phyloP scores from a whole-genome alignment of 2,329 filamentous ascomycete species.

The Trichoderma guizhouense region DNA sequence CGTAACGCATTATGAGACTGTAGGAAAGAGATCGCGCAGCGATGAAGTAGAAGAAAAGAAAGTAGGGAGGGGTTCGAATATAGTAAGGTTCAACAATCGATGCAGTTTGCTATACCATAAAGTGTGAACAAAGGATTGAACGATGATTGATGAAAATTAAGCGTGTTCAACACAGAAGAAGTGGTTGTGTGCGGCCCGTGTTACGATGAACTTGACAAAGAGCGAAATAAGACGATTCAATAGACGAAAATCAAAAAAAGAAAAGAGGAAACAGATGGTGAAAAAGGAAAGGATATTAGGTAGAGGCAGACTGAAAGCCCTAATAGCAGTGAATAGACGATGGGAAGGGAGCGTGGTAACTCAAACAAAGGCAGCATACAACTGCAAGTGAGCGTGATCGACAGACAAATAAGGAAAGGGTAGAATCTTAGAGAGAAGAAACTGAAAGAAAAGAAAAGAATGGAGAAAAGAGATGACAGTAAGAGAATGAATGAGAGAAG shows the following conservation, averaged over 20 bases:
- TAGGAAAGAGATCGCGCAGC: background rate
- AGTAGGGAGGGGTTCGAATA: background rate
- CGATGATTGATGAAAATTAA: background rate
- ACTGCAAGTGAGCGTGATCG: slow-evolving; percentile 22
- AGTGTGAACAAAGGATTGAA: background rate
- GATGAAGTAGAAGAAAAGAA: background rate
- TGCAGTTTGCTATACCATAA: background rate
- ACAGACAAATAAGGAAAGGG: slow-evolving; percentile 17
- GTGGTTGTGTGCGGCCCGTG: background rate
- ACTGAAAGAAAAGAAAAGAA: slow-evolving; percentile 20
- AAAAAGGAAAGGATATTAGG: background rate
- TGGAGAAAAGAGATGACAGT: slow-evolving; percentile 17
- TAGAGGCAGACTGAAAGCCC: background rate
- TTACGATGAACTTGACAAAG: background rate
- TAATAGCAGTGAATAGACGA: background rate
- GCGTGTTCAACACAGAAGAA: slow-evolving; percentile 13
- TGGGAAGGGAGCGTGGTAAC: slow-evolving; percentile 4
- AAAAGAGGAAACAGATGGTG: background rate
- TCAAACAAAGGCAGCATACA: background rate
- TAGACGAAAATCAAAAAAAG: background rate
- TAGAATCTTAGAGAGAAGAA: background rate
- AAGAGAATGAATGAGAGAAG: slow-evolving; percentile 8
- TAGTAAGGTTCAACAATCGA: background rate
- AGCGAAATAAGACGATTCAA: background rate
- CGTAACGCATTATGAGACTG: slow-evolving; percentile 24